Conservation (phyloP, 441 rosid genomes). For the Eruca vesicaria region DNA sequence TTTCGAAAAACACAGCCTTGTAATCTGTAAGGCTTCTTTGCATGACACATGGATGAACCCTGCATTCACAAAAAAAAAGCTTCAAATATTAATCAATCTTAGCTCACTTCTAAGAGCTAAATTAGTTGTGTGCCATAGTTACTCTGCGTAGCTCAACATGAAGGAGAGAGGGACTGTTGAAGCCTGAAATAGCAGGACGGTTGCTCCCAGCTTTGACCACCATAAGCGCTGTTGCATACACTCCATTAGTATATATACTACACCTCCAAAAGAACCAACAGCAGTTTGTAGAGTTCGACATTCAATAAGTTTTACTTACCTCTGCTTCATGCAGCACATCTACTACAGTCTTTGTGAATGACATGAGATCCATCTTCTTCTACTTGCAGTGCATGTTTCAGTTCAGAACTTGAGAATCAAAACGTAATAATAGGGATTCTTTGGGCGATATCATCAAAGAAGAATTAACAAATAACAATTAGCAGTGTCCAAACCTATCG, state of each 20-base stretch:
- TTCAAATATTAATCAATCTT: background rate
- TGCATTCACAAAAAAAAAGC: conserved; percentile 14
- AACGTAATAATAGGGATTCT: background rate
- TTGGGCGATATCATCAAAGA: background rate
- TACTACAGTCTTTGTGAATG: conserved; percentile 51
- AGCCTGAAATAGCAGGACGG: conserved; percentile 57
- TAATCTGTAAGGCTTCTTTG: conserved; percentile 72
- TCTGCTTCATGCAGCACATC: conserved; percentile 51
- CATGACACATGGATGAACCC: conserved; percentile 76
- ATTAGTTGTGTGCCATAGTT: conserved; percentile 54
- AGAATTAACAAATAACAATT: background rate
- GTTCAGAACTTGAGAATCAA: background rate
- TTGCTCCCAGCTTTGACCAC: conserved; percentile 52
- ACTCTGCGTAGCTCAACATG: conserved; percentile 86
- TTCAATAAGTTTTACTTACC: conserved; percentile 1
- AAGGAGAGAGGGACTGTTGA: conserved; percentile 58
- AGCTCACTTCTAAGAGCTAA: background rate
- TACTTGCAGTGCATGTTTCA: conserved; percentile 43
- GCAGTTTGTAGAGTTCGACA: no score
- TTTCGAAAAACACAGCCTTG: conserved; percentile 66
- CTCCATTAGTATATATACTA: conserved; percentile 26
- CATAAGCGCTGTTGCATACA: conserved; percentile 52
- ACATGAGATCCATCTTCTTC: conserved; percentile 68
- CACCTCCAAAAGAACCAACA: no score
- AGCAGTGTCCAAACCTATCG: background rate